Evolutionary conservation across 345 rosid species (phyloP).

Genomic region (Brassica carinata): DNA sequence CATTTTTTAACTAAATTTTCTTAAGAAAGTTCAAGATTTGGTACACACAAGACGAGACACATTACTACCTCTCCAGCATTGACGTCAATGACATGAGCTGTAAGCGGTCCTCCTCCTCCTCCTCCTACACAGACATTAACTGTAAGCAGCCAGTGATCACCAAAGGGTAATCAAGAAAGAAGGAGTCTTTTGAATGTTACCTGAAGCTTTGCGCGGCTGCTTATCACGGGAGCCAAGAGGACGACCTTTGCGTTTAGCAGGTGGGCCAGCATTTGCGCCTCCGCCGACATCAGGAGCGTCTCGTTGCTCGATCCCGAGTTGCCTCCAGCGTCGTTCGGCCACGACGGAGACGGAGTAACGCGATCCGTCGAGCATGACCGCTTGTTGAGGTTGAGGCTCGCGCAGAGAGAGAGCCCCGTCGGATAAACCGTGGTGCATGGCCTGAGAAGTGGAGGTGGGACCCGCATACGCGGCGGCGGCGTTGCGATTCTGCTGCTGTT

Average conservation of each 20-base stretch:
- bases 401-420: background rate
- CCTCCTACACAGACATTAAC: background rate
- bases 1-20: background rate
- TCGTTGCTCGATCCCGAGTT: background rate
- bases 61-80: slow-evolving; percentile 76
- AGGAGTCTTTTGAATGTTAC: background rate
- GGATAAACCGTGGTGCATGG: background rate
- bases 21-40: background rate
- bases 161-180: slow-evolving; percentile 5
- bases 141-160: background rate
- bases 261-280: slow-evolving; percentile 39
- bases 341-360: background rate
- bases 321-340: background rate
- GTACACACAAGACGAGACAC: background rate
- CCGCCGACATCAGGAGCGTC: slow-evolving; percentile 42
- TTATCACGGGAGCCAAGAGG: too few species aligned
- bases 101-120: slow-evolving; percentile 61
- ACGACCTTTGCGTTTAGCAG: slow-evolving; percentile 31
- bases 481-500: background rate
- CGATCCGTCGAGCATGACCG: background rate
- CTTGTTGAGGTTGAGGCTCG: background rate
- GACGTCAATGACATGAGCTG: slow-evolving; percentile 88
- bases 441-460: background rate
- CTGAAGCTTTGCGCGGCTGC: too few species aligned
- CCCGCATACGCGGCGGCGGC: background rate